A percentile compares a stretch with the other conserved stretches of the same genome.
phyloP scores from a whole-genome alignment of 805 yeast species.

The Nematodospora valgi region DNA sequence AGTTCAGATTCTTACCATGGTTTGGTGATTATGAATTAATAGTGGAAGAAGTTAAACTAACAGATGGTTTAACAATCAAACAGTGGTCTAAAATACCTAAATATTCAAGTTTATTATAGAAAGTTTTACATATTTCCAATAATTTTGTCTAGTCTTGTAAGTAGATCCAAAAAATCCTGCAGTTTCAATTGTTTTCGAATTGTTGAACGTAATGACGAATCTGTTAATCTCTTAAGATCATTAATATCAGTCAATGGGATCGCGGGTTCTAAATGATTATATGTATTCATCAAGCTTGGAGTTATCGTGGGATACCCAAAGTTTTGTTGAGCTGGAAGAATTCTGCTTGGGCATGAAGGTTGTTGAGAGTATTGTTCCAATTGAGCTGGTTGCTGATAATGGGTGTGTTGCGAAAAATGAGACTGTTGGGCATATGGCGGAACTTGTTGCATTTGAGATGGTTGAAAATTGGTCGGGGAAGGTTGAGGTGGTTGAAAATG shows the following conservation, averaged over 20 bases:
- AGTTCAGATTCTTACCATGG: conserved; percentile 48
- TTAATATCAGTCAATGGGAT: conserved; percentile 4
- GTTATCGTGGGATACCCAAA: too few relatives aligned
- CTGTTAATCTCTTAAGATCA: conserved; percentile 6
- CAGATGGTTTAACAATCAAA: conserved; percentile 59
- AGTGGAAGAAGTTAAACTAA: conserved; percentile 36
- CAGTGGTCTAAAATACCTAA: conserved; percentile 46
- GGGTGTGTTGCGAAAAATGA: background rate
- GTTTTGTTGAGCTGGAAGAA: too few relatives aligned
- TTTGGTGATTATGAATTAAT: conserved; percentile 44
- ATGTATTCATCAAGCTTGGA: too few relatives aligned
- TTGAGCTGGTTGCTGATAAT: background rate
- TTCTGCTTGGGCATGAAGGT: too few relatives aligned
- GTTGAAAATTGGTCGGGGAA: background rate
- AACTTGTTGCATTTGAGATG: background rate
- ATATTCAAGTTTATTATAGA: background rate
- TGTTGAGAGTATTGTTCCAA: too few relatives aligned
- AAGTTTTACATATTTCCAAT: conserved; percentile 6
- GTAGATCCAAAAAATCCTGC: conserved; percentile 10
- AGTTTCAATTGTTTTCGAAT: conserved; percentile 8
- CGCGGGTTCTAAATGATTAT: too few relatives aligned
- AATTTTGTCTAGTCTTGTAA: conserved; percentile 11
- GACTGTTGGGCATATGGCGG: background rate
- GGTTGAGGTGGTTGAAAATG: conserved; percentile 1
- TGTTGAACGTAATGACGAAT: conserved; percentile 1